phyloP scores from a whole-genome alignment of 305 asterid species.

The Solanum hybrid region DNA sequence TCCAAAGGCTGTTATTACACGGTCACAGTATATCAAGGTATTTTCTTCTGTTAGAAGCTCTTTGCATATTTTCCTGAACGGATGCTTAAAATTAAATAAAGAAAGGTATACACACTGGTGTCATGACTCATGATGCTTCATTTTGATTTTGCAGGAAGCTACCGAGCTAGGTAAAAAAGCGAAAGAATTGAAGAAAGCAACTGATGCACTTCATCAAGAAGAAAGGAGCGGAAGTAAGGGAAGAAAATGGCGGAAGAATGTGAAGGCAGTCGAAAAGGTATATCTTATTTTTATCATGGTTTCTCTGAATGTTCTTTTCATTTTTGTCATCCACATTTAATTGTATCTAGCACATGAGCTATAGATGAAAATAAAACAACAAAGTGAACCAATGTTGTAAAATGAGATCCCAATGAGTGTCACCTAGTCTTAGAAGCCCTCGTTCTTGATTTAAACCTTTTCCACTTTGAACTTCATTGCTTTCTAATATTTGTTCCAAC shows the following conservation, averaged over 20 bases:
- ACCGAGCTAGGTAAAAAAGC: conserved; percentile 93
- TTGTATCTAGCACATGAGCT: neutral
- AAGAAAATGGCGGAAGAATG: conserved; percentile 98
- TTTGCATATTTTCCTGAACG: neutral
- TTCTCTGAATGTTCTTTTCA: neutral
- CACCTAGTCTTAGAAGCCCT: neutral
- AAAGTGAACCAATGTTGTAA: neutral
- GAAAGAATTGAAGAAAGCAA: conserved; percentile 82
- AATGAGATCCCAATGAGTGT: neutral
- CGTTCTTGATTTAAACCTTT: neutral
- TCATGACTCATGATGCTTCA: neutral
- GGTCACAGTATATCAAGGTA: conserved; percentile 99
- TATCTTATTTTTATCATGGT: neutral
- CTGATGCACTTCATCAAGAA: conserved; percentile 96
- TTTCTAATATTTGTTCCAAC: neutral
- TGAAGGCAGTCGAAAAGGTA: conserved; percentile 91
- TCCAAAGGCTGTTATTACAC: conserved; percentile 98
- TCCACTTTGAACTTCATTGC: neutral
- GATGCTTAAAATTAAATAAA: neutral
- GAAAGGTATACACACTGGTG: neutral
- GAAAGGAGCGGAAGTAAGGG: conserved; percentile 94
- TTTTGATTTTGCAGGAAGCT: conserved; percentile 61
- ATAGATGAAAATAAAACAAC: neutral
- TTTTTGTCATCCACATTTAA: neutral
- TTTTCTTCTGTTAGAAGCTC: conserved; percentile 2